Evolutionary conservation across 441 rosid species (phyloP).

Genomic region (Erodium trifolium): DNA sequence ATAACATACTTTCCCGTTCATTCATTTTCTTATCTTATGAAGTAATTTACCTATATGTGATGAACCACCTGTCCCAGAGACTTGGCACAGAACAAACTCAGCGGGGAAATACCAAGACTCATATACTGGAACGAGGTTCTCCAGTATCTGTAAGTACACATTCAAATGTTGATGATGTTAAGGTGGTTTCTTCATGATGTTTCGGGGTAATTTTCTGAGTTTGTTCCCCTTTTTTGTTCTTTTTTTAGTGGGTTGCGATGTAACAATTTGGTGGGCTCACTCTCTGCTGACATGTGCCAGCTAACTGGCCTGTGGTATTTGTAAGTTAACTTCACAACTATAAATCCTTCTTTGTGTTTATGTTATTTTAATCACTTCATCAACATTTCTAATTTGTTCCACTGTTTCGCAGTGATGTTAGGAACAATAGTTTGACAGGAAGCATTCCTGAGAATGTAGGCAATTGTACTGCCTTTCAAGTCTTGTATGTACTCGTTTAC

Average conservation of each 20-base stretch:
- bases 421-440: slow-evolving; percentile 80
- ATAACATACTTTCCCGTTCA: neutral
- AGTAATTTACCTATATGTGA: neutral
- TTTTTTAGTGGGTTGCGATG: slow-evolving; percentile 62
- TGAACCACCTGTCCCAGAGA: slow-evolving; percentile 35
- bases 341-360: neutral
- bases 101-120: slow-evolving; percentile 76
- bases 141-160: slow-evolving; percentile 70
- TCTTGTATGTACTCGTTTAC: slow-evolving; percentile 42
- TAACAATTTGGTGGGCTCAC: slow-evolving; percentile 61
- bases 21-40: neutral
- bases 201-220: neutral
- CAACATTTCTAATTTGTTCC: neutral
- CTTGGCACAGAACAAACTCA: slow-evolving; percentile 72
- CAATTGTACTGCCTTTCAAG: slow-evolving; percentile 86
- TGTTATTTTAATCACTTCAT: neutral
- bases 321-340: slow-evolving; percentile 39
- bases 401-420: slow-evolving; percentile 54
- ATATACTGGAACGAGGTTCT: slow-evolving; percentile 92
- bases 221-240: neutral
- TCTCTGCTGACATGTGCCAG: slow-evolving; percentile 89
- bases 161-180: neutral
- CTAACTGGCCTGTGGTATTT: slow-evolving; percentile 90
- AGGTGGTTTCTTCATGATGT: neutral
- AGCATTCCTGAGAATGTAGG: slow-evolving; percentile 77